Evolutionary conservation across 768 basidiomycete genomes (phyloP).

Genomic region (Suillus cothurnatus): DNA sequence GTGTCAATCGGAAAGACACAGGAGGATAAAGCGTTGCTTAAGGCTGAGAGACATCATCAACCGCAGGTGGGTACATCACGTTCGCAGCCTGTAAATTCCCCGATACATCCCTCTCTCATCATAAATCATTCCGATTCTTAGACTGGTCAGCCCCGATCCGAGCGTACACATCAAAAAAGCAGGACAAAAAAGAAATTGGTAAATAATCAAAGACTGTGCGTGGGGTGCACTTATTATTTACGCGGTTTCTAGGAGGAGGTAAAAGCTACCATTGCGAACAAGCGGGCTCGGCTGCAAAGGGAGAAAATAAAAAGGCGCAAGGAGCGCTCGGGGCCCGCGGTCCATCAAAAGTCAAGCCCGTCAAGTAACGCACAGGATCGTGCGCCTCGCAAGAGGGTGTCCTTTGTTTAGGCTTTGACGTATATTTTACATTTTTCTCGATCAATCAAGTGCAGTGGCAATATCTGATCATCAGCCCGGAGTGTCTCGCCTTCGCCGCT

Average conservation of each 20-base stretch:
- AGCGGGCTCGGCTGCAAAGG: slow-evolving; percentile 40
- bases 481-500: not conserved
- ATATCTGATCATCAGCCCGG: slow-evolving; percentile 6
- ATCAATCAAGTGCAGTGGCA: slow-evolving; percentile 1
- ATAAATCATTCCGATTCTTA: slow-evolving; percentile 15
- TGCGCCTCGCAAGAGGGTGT: slow-evolving; percentile 36
- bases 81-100: slow-evolving; percentile 13
- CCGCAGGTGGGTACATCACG: slow-evolving; percentile 36
- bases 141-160: slow-evolving; percentile 30
- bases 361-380: slow-evolving; percentile 12
- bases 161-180: slow-evolving; percentile 29
- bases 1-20: slow-evolving; percentile 45
- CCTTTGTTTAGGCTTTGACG: slow-evolving; percentile 28
- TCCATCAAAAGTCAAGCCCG: slow-evolving; percentile 16
- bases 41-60: slow-evolving; percentile 42
- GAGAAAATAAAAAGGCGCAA: slow-evolving; percentile 39
- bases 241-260: slow-evolving; percentile 41
- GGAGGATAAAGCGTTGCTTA: slow-evolving; percentile 46
- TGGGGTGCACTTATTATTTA: slow-evolving; percentile 16
- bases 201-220: slow-evolving; percentile 22
- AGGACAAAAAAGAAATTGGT: slow-evolving; percentile 43
- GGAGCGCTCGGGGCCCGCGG: slow-evolving; percentile 16
- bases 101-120: slow-evolving; percentile 25
- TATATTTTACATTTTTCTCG: not conserved
- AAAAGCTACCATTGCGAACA: slow-evolving; percentile 40